Evolutionary conservation across 169 alveolate species (phyloP).

Genomic region (Plasmodium billcollinsi): DNA sequence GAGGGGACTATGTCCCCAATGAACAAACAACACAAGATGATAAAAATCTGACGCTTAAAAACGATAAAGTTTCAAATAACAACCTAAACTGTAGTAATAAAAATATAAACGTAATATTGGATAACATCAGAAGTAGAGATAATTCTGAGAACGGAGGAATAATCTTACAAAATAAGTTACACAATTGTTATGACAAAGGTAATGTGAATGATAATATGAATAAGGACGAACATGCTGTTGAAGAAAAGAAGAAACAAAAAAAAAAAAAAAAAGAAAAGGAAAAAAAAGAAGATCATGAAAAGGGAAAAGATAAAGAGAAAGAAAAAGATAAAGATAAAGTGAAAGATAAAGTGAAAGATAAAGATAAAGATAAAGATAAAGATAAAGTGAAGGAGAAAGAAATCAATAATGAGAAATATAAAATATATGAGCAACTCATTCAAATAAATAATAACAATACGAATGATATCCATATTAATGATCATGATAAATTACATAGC

Average conservation of each 20-base stretch:
- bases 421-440: too few relatives aligned
- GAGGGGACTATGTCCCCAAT: too few relatives aligned
- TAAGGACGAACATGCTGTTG: not conserved
- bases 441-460: not conserved
- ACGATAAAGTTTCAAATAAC: too few relatives aligned
- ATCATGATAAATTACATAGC: not conserved
- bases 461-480: not conserved
- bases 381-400: not conserved
- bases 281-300: slow-evolving; percentile 21
- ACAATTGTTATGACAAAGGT: not conserved
- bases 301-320: not conserved
- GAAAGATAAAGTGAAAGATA: not conserved
- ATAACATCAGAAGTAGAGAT: too few relatives aligned
- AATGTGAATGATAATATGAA: not conserved
- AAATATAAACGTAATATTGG: too few relatives aligned
- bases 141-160: too few relatives aligned
- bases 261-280: slow-evolving; percentile 45
- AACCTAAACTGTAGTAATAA: too few relatives aligned
- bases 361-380: not conserved
- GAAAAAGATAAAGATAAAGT: not conserved
- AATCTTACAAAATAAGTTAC: too few relatives aligned
- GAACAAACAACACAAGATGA: too few relatives aligned
- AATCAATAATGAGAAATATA: not conserved
- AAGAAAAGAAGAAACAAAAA: slow-evolving; percentile 6
- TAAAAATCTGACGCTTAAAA: too few relatives aligned